A percentile compares a stretch with the other conserved stretches of the same genome.
Conservation (phyloP, 2,329 filamentous ascomycete genomes). For the Sclerotinia sclerotiorum region DNA sequence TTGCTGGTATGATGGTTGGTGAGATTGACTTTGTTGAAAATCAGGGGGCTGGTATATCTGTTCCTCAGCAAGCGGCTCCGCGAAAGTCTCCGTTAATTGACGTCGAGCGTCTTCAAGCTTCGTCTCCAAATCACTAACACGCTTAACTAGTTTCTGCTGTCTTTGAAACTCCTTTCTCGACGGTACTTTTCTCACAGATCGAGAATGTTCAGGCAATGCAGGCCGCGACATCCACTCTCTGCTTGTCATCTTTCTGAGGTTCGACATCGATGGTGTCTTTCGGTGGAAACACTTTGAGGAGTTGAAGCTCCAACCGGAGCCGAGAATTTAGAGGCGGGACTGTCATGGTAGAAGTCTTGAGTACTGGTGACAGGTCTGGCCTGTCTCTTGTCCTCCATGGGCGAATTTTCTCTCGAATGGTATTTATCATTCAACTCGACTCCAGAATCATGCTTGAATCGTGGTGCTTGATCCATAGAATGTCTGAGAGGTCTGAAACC, state of each 20-base stretch:
- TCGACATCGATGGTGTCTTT: slow-evolving; percentile 35
- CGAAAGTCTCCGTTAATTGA: slow-evolving; percentile 52
- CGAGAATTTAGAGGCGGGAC: slow-evolving; percentile 25
- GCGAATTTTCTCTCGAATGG: slow-evolving; percentile 21
- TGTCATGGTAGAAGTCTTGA: slow-evolving; percentile 23
- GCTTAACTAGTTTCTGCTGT: slow-evolving; percentile 57
- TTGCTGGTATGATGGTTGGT: slow-evolving; percentile 15
- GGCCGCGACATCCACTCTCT: slow-evolving; percentile 13
- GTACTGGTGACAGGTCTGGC: slow-evolving; percentile 33
- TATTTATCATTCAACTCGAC: slow-evolving; percentile 30
- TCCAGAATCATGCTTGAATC: slow-evolving; percentile 37
- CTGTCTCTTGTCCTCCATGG: slow-evolving; percentile 36
- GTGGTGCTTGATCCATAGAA: slow-evolving; percentile 12
- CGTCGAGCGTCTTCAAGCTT: slow-evolving; percentile 56
- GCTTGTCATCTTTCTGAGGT: slow-evolving; percentile 30
- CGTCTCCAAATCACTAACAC: slow-evolving; percentile 59
- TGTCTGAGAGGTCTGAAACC: slow-evolving; percentile 6
- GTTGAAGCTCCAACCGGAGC: slow-evolving; percentile 24
- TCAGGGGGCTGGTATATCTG: slow-evolving; percentile 26
- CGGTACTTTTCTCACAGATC: slow-evolving; percentile 44
- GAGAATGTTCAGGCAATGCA: slow-evolving; percentile 5
- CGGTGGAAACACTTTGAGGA: slow-evolving; percentile 29
- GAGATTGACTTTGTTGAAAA: neutral
- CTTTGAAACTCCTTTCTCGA: slow-evolving; percentile 58
- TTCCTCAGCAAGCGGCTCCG: slow-evolving; percentile 40